These are phyloP conservation scores for Stereocaulon alpinum DNA, from an alignment of 495 filamentous ascomycete species.

Conservation along the genomic window DNA sequence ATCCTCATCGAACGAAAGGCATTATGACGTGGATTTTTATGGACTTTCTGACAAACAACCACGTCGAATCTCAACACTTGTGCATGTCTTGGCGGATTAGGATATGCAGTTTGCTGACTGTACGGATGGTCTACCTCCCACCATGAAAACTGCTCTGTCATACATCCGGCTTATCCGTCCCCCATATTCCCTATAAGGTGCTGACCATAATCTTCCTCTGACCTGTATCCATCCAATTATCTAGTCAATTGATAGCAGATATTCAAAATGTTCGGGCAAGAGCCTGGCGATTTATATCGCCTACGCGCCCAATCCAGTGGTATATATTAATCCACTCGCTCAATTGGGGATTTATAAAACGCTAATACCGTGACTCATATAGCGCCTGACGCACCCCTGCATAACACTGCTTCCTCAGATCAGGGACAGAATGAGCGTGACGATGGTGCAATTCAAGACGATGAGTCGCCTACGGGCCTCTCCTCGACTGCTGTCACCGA, in stretches of 20 bases:
- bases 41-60: neutral
- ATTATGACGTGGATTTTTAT: neutral
- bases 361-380: neutral
- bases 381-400: conserved; percentile 15
- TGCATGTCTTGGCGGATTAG: no score
- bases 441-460: neutral
- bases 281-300: conserved; percentile 19
- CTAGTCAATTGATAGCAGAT: neutral
- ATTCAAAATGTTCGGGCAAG: conserved; percentile 21
- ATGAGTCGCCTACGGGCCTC: conserved; percentile 19
- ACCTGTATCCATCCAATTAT: neutral
- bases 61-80: neutral
- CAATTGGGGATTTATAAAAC: neutral
- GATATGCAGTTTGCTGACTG: no score
- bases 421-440: conserved; percentile 1
- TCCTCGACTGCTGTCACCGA: conserved; percentile 18
- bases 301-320: conserved; percentile 14
- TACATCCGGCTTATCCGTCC: neutral
- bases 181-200: neutral
- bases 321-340: conserved; percentile 5
- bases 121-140: no score
- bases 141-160: neutral
- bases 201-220: neutral
- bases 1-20: no score
- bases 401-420: conserved; percentile 11